A percentile compares a stretch with the other conserved stretches of the same genome.
phyloP scores from a whole-genome alignment of 768 basidiomycete genomes.

The Pleurotus pulmonarius region DNA sequence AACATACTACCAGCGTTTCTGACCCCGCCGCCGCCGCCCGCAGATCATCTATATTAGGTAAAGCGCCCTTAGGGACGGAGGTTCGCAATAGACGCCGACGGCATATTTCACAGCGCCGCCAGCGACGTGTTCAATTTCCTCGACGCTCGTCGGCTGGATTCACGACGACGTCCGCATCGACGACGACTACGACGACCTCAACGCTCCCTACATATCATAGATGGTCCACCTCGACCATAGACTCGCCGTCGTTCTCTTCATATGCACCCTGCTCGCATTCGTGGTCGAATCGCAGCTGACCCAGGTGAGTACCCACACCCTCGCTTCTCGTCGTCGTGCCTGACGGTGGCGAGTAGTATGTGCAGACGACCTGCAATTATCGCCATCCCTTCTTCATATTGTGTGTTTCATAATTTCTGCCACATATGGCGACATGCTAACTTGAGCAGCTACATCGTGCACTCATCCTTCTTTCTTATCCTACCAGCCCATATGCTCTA shows the following conservation, averaged over 20 bases:
- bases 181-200: too few relatives aligned
- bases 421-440: constrained; percentile 4
- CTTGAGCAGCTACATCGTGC: constrained; percentile 74
- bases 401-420: constrained; percentile 37
- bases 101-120: too few relatives aligned
- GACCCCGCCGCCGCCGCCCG: too few relatives aligned
- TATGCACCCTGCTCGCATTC: constrained; percentile 62
- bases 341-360: constrained; percentile 47
- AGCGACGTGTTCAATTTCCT: too few relatives aligned
- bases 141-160: too few relatives aligned
- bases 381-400: constrained; percentile 88
- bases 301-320: constrained; percentile 44
- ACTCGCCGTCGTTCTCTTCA: constrained; percentile 52
- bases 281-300: constrained; percentile 74
- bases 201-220: too few relatives aligned
- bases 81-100: too few relatives aligned
- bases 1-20: too few relatives aligned
- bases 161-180: too few relatives aligned
- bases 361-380: constrained; percentile 74
- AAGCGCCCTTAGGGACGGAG: too few relatives aligned
- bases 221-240: constrained; percentile 39
- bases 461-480: constrained; percentile 73
- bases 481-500: constrained; percentile 80
- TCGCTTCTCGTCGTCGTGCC: not conserved
- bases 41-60: too few relatives aligned